These are phyloP conservation scores for Hypoxylon sp. DNA, from an alignment of 2,329 filamentous ascomycete genomes.

Conservation along the genomic window DNA sequence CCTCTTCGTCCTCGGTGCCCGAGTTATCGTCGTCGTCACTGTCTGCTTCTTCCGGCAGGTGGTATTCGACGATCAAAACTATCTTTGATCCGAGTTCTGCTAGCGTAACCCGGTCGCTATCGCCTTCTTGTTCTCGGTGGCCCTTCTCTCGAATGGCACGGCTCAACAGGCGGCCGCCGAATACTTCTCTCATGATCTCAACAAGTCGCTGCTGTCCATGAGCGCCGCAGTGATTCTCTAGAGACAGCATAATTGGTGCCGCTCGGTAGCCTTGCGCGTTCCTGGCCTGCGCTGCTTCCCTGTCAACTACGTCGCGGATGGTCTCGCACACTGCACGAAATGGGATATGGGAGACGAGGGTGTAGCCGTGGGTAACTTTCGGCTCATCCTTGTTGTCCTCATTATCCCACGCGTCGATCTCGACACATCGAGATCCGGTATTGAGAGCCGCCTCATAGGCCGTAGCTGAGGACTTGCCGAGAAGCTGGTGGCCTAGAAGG, in stretches of 20 bases:
- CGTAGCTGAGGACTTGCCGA: slow-evolving; percentile 69
- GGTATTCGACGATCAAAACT: slow-evolving; percentile 75
- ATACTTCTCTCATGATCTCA: slow-evolving; percentile 73
- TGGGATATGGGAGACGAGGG: slow-evolving; percentile 72
- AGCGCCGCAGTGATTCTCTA: slow-evolving; percentile 74
- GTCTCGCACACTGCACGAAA: slow-evolving; percentile 75
- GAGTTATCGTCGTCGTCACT: slow-evolving; percentile 54
- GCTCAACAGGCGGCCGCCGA: slow-evolving; percentile 69
- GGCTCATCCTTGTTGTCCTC: slow-evolving; percentile 70
- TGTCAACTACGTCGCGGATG: slow-evolving; percentile 71
- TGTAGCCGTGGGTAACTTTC: slow-evolving; percentile 78
- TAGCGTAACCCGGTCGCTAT: slow-evolving; percentile 66
- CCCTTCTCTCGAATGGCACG: slow-evolving; percentile 68
- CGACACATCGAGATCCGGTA: slow-evolving; percentile 75
- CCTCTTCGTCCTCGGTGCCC: slow-evolving; percentile 56
- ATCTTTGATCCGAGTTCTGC: slow-evolving; percentile 72
- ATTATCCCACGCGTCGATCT: slow-evolving; percentile 80
- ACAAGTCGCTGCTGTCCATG: slow-evolving; percentile 71
- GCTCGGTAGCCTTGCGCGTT: slow-evolving; percentile 55
- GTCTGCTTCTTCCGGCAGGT: slow-evolving; percentile 64
- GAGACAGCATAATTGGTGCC: slow-evolving; percentile 71
- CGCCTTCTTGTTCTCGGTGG: slow-evolving; percentile 64
- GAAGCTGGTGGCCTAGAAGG: slow-evolving; percentile 76
- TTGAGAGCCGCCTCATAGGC: slow-evolving; percentile 73
- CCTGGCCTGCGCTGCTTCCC: slow-evolving; percentile 62